Evolutionary conservation across 345 rosid species (phyloP).

Genomic region (Sonneratia caseolaris): DNA sequence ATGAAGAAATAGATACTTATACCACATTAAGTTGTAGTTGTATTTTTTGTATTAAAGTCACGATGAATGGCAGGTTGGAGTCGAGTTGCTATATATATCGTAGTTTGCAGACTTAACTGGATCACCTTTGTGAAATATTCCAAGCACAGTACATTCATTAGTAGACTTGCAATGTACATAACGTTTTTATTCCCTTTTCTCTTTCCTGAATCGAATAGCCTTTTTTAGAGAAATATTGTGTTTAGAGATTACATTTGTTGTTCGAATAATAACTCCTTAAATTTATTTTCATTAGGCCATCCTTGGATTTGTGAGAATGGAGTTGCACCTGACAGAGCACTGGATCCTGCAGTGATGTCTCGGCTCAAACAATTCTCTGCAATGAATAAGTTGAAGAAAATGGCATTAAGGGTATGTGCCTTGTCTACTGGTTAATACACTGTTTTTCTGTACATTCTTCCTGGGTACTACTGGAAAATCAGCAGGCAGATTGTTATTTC

Average conservation of each 20-base stretch:
- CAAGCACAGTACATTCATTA: background rate
- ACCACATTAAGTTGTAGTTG: background rate
- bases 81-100: background rate
- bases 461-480: background rate
- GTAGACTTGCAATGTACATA: background rate
- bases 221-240: background rate
- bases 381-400: slow-evolving; percentile 94
- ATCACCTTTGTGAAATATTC: background rate
- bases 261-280: background rate
- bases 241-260: background rate
- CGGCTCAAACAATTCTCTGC: slow-evolving; percentile 96
- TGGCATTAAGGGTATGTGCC: slow-evolving; percentile 77
- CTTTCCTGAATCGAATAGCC: background rate
- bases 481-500: background rate
- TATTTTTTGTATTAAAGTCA: background rate
- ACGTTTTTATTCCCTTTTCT: background rate
- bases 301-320: slow-evolving; percentile 98
- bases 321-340: slow-evolving; percentile 91
- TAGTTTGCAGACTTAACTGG: background rate
- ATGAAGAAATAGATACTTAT: background rate
- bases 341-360: slow-evolving; percentile 91
- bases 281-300: slow-evolving; percentile 48
- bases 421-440: background rate
- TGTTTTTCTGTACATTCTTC: background rate
- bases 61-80: background rate